Conservation (phyloP, 805 yeast genomes). For the Ogataea saltuana region DNA sequence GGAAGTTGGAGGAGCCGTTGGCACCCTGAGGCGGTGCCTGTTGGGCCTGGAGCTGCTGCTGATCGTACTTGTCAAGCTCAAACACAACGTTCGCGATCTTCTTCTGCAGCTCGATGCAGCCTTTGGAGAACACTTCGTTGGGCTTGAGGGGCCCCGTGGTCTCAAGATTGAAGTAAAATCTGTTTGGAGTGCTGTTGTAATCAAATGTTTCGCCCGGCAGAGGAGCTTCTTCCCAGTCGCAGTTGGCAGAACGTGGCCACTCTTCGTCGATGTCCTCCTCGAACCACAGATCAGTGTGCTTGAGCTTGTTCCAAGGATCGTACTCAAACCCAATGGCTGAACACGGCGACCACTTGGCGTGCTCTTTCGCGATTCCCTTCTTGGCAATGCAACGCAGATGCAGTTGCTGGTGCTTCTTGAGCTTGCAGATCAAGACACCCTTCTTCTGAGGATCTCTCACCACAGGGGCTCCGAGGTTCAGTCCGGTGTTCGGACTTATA, state of each 20-base stretch:
- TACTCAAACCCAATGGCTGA: conserved; percentile 95
- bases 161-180: conserved; percentile 87
- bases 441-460: conserved; percentile 69
- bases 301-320: conserved; percentile 98
- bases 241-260: conserved; percentile 89
- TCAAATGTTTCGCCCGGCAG: conserved; percentile 84
- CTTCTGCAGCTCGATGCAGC: conserved; percentile 81
- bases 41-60: conserved; percentile 39
- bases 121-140: conserved; percentile 82
- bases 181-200: conserved; percentile 75
- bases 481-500: conserved; percentile 31
- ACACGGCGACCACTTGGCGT: conserved; percentile 98
- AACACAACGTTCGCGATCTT: conserved; percentile 86
- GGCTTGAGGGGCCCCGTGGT: conserved; percentile 89
- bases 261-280: conserved; percentile 85
- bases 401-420: conserved; percentile 90
- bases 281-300: conserved; percentile 96
- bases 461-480: conserved; percentile 79
- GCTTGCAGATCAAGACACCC: conserved; percentile 90
- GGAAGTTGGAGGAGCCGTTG: conserved; percentile 21
- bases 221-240: conserved; percentile 96
- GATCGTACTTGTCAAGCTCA: conserved; percentile 54
- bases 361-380: conserved; percentile 96
- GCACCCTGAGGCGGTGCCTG: conserved; percentile 34
- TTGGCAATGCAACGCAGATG: conserved; percentile 91